These are phyloP conservation scores for Colletotrichum sansevieriae DNA, from an alignment of 2,329 filamentous ascomycete species.

Conservation along the genomic window DNA sequence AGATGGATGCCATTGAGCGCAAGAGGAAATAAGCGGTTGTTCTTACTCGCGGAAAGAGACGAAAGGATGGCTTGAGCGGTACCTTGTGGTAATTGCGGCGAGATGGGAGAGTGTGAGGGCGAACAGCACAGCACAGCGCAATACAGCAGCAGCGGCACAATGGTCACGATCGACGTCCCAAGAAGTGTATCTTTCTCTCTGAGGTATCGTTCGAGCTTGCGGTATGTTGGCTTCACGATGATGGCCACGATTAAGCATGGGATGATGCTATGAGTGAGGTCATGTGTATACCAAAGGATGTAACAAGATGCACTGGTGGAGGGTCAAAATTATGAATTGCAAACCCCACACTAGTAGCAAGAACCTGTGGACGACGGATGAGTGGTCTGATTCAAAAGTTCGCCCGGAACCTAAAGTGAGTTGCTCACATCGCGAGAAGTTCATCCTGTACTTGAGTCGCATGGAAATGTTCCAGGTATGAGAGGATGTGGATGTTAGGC, in stretches of 20 bases:
- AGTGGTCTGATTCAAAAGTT: no score
- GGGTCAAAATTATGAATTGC: no score
- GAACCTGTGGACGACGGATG: no score
- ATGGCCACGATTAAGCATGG: background rate
- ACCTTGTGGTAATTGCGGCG: conserved; percentile 19
- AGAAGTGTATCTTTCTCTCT: background rate
- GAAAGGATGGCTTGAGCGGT: background rate
- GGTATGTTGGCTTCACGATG: background rate
- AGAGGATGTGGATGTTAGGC: no score
- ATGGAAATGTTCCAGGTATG: no score
- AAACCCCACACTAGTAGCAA: no score
- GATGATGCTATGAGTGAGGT: background rate
- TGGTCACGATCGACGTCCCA: conserved; percentile 26
- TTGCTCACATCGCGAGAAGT: no score
- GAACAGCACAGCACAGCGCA: conserved; percentile 31
- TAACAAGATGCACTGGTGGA: background rate
- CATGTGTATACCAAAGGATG: conserved; percentile 10
- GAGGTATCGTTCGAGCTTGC: background rate
- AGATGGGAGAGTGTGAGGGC: conserved; percentile 13
- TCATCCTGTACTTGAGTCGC: no score
- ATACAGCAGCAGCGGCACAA: conserved; percentile 32
- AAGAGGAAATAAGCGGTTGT: conserved; percentile 73
- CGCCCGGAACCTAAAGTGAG: no score
- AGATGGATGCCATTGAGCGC: conserved; percentile 73
- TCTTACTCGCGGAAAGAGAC: background rate